Base-by-base conservation (phyloP, 257 asterid genomes). In the Jacaranda copaia region DNA sequence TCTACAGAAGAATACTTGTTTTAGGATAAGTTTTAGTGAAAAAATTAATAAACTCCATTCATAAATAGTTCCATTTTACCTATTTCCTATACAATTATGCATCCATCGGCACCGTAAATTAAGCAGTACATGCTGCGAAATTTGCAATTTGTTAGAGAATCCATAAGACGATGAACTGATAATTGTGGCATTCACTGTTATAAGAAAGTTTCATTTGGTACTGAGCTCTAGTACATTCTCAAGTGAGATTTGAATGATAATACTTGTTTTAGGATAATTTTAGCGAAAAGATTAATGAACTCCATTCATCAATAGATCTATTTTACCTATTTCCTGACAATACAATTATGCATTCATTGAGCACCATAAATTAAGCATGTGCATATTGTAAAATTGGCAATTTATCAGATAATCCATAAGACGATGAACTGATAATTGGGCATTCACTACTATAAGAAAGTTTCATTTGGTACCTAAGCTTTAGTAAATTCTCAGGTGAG, bases 201-300 rank as follows among this genome's bases (percentile, higher is more conserved):
- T 25, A 25, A 25, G 32, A 25, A 25, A 25, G 32, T 25, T 25
- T 2, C 32, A 25, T 25, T 25, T 25, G 32, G 32, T 25, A 25
- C 32, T 2, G 2, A 25, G 32, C 32, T 25, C 2, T 25, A 25
- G 32, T 25, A 25, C 32, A 25, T 25, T 25, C 2, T 25, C 32
- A 25, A 2, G 32, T 25, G 32, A 25, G 32, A 25, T 25, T 25
- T 25, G 32, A 25, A 25, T 25, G 1, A 25, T 25, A 63, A 73
- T 78, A 83, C 84, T 81, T 78, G 85, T 56, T 77, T 71, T 86
- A 89, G 91, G 88, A 52, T 72, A 70, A 11, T 57, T 49, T 68
- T 38, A 48, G 8, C 53, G 75, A 71, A 46, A 77, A 72, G 16
- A 58, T 58, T 67, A 74, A 74, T 73, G 67, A 73, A 68, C 35